phyloP scores from a whole-genome alignment of 352 stramenopile genomes.

The Albugo laibachii region DNA sequence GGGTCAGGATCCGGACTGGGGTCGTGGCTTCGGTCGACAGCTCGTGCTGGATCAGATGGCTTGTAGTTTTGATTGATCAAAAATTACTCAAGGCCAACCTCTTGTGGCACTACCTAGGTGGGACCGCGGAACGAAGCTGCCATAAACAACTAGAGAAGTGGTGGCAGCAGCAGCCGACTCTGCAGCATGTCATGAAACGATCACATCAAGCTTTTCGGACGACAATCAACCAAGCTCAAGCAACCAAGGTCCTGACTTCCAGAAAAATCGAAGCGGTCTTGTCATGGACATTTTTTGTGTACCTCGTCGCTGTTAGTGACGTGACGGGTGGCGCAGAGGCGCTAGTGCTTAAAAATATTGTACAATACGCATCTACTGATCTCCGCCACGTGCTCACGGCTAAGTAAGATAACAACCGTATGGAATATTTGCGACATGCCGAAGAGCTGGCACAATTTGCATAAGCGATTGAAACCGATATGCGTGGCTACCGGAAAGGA shows the following conservation, averaged over 20 bases:
- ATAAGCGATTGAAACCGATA: background rate
- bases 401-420: background rate
- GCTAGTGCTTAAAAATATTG: slow-evolving; percentile 2
- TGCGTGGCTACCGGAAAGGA: background rate
- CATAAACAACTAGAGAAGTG: slow-evolving; percentile 5
- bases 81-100: slow-evolving; percentile 3
- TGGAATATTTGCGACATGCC: slow-evolving; percentile 2
- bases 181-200: slow-evolving; percentile 5
- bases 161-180: slow-evolving; percentile 1
- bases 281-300: slow-evolving; percentile 8
- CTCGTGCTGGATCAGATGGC: too few relatives aligned
- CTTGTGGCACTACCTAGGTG: slow-evolving; percentile 1
- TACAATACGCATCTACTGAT: slow-evolving; percentile 2
- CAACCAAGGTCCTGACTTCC: slow-evolving; percentile 9
- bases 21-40: too few relatives aligned
- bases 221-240: slow-evolving; percentile 5
- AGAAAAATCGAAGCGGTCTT: slow-evolving; percentile 4
- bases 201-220: slow-evolving; percentile 6
- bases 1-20: too few relatives aligned
- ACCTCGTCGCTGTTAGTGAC: slow-evolving; percentile 7
- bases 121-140: slow-evolving; percentile 6
- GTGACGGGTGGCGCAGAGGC: background rate
- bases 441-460: slow-evolving; percentile 3
- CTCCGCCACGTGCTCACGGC: background rate
- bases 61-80: too few relatives aligned